A percentile compares a stretch with the other conserved stretches of the same genome.
These are phyloP conservation scores for Adenanthera pavonina DNA, from an alignment of 306 rosid genomes.

Conservation along the genomic window DNA sequence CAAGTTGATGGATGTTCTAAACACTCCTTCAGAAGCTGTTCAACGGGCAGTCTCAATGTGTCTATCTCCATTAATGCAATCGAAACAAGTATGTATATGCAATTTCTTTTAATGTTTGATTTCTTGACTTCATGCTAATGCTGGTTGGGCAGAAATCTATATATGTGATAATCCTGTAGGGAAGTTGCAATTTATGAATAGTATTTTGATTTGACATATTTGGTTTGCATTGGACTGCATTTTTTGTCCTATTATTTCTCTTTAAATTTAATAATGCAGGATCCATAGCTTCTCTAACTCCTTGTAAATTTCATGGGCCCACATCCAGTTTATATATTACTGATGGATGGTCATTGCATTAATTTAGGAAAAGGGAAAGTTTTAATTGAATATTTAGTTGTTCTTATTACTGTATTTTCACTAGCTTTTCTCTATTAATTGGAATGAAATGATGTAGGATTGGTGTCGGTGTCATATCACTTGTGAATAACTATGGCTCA, in stretches of 20 bases:
- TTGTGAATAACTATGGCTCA: background rate
- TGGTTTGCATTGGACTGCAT: too few species aligned
- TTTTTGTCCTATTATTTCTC: too few species aligned
- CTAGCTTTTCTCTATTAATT: background rate
- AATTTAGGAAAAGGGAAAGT: background rate
- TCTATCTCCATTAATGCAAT: conserved; percentile 91
- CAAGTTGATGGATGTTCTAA: conserved; percentile 89
- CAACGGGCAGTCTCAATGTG: conserved; percentile 96
- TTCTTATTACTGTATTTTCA: background rate
- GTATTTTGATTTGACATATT: too few species aligned
- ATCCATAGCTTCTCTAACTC: too few species aligned
- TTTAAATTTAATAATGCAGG: too few species aligned
- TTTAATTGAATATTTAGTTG: conserved; percentile 6
- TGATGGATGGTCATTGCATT: background rate
- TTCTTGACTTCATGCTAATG: conserved; percentile 17
- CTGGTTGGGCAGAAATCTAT: conserved; percentile 32
- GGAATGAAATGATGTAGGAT: background rate
- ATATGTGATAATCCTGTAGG: background rate
- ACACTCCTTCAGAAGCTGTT: conserved; percentile 98
- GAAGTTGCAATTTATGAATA: too few species aligned
- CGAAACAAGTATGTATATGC: conserved; percentile 72
- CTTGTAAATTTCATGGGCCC: too few species aligned
- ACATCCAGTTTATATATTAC: background rate
- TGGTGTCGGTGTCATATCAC: background rate
- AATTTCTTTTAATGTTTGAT: conserved; percentile 24